Conservation (phyloP, 2,329 filamentous ascomycete species). For the Fusarium udum region DNA sequence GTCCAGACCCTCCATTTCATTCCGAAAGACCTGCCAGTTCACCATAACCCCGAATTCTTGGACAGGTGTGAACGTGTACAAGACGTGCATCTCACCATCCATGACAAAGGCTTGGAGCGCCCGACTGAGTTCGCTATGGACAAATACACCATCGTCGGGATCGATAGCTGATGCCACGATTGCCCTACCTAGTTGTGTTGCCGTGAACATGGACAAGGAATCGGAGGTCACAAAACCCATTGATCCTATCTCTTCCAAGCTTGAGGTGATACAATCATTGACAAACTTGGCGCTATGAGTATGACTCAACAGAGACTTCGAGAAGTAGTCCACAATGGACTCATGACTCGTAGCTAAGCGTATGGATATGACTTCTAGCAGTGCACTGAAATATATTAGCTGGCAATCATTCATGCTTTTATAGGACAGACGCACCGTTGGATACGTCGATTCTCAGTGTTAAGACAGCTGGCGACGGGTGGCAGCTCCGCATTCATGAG, state of each 20-base stretch:
- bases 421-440: conserved; percentile 60
- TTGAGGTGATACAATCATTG: conserved; percentile 63
- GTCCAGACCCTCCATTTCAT: conserved; percentile 75
- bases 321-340: conserved; percentile 73
- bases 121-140: conserved; percentile 73
- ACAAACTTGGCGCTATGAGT: conserved; percentile 62
- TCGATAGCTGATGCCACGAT: conserved; percentile 77
- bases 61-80: conserved; percentile 81
- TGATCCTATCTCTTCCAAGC: conserved; percentile 65
- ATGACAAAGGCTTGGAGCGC: conserved; percentile 79
- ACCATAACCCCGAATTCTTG: conserved; percentile 65
- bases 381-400: conserved; percentile 59
- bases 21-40: conserved; percentile 78
- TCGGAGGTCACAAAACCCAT: conserved; percentile 65
- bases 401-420: neutral
- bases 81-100: conserved; percentile 82
- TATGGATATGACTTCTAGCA: conserved; percentile 76
- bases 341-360: conserved; percentile 72
- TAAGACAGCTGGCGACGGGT: conserved; percentile 73
- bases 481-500: conserved; percentile 79
- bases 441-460: conserved; percentile 72
- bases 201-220: conserved; percentile 61
- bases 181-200: conserved; percentile 74
- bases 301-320: conserved; percentile 71
- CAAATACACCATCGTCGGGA: conserved; percentile 78